Evolutionary conservation across 257 asterid genomes (phyloP).

Genomic region (Forsythia suspensa): DNA sequence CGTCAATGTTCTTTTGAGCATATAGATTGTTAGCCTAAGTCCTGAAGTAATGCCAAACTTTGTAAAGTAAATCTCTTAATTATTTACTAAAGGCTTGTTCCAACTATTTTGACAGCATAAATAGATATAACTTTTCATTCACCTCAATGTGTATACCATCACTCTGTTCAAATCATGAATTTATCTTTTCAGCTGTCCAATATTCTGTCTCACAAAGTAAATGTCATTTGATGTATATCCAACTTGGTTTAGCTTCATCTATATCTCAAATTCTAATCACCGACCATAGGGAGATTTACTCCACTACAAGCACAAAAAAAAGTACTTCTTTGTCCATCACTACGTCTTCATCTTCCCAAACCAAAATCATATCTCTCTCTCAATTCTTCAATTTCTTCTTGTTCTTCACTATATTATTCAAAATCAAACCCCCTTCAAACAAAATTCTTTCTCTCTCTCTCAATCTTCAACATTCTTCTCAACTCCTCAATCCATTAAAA

Average conservation of each 20-base stretch:
- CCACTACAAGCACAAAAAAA: no score
- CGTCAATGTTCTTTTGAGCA: background rate
- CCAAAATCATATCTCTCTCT: no score
- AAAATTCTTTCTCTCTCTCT: no score
- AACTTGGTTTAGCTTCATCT: background rate
- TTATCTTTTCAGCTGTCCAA: background rate
- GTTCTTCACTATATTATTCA: no score
- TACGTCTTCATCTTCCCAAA: no score
- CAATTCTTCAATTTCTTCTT: no score
- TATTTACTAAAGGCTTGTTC: background rate
- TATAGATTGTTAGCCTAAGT: background rate
- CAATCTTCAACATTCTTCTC: no score
- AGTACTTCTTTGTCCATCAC: no score
- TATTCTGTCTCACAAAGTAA: background rate
- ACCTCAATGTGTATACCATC: background rate
- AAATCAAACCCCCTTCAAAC: no score
- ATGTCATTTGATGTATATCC: background rate
- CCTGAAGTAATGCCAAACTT: background rate
- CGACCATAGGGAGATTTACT: no score
- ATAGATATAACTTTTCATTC: background rate
- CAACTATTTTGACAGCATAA: background rate
- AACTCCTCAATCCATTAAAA: no score
- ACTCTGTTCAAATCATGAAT: background rate
- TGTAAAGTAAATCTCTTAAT: background rate
- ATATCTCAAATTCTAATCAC: background rate